Conservation (phyloP, 176 grass and related monocot species). For the Pontederia crassipes region DNA sequence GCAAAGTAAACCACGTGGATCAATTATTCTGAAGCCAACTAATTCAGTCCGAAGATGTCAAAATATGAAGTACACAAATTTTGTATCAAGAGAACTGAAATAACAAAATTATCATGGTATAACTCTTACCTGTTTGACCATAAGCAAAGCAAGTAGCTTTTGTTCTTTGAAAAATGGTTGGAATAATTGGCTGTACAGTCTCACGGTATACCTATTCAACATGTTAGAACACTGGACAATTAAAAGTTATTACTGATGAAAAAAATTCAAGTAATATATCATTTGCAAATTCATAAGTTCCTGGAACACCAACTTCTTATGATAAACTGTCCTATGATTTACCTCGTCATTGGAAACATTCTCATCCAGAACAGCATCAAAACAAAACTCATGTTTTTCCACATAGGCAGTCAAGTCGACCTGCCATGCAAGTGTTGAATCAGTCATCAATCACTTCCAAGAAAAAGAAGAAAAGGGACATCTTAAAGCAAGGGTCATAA, state of each 20-base stretch:
- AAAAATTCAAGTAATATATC: background rate
- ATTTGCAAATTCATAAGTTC: no score
- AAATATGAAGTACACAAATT: background rate
- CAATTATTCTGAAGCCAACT: background rate
- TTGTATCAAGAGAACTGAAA: background rate
- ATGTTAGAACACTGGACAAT: background rate
- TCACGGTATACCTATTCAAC: conserved; percentile 47
- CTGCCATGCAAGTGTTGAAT: conserved; percentile 26
- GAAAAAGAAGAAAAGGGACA: background rate
- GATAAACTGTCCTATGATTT: background rate
- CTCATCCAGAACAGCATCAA: conserved; percentile 64
- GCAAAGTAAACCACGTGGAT: background rate
- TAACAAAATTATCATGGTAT: background rate
- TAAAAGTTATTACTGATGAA: background rate
- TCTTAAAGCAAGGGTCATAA: background rate
- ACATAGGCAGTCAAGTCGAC: conserved; percentile 78
- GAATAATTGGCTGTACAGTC: conserved; percentile 55
- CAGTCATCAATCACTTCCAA: background rate
- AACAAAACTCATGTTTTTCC: conserved; percentile 65
- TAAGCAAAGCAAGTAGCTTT: conserved; percentile 76
- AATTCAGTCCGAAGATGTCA: background rate
- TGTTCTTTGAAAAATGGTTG: conserved; percentile 50
- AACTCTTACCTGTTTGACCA: conserved; percentile 61
- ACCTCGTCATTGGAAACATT: conserved; percentile 71
- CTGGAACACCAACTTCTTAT: no score